phyloP scores from a whole-genome alignment of 176 grass and related monocot genomes.

The Oryza australiensis region DNA sequence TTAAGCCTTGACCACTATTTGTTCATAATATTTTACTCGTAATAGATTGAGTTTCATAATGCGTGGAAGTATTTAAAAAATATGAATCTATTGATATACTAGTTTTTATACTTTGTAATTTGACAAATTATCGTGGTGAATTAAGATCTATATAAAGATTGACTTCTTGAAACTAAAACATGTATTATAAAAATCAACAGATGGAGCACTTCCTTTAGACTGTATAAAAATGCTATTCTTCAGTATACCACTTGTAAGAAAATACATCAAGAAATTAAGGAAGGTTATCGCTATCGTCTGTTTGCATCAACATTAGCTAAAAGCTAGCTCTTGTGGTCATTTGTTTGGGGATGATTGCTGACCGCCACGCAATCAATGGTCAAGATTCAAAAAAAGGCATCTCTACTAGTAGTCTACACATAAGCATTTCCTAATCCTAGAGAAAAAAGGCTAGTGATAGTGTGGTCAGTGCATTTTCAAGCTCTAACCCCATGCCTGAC shows the following conservation, averaged over 20 bases:
- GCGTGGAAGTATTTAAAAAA: too few species aligned
- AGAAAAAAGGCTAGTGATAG: conserved; percentile 5
- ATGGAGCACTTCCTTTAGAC: neutral
- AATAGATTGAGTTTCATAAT: too few species aligned
- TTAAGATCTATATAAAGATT: too few species aligned
- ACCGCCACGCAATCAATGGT: neutral
- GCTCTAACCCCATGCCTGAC: neutral
- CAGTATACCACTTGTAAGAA: neutral
- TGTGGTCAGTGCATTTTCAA: neutral
- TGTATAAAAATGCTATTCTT: too few species aligned
- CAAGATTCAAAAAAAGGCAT: conserved; percentile 20
- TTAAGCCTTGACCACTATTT: too few species aligned
- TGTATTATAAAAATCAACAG: too few species aligned
- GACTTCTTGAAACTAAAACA: too few species aligned
- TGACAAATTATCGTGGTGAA: too few species aligned
- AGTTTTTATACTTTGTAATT: too few species aligned
- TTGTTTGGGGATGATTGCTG: neutral
- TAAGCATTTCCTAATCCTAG: neutral
- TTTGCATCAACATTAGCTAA: neutral
- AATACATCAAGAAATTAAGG: neutral
- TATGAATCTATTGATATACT: too few species aligned
- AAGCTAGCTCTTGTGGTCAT: neutral
- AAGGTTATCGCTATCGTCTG: neutral
- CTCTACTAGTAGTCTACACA: too few species aligned
- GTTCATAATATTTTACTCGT: too few species aligned